A percentile compares a stretch with the other conserved stretches of the same genome.
phyloP scores from a whole-genome alignment of 2,329 filamentous ascomycete species.

The Arthrobotrys sinensis region DNA sequence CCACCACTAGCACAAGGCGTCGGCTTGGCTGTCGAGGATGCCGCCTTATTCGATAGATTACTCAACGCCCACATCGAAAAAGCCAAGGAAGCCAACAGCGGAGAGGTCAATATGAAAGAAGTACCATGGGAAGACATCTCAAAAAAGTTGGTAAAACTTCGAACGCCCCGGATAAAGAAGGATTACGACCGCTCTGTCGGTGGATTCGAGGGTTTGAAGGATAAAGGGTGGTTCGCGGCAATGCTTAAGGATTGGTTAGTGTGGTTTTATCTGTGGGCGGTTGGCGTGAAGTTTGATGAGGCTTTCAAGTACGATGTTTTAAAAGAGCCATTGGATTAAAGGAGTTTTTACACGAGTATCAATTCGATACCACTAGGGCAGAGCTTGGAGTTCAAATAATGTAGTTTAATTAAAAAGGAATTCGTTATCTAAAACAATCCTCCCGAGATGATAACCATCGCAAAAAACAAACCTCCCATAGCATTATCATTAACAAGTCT shows the following conservation, averaged over 20 bases:
- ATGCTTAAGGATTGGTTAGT: slow-evolving; percentile 55
- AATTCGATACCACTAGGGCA: background rate
- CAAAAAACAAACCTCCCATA: too few species aligned
- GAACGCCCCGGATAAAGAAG: slow-evolving; percentile 44
- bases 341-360: background rate
- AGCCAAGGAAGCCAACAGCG: background rate
- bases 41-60: slow-evolving; percentile 37
- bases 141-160: slow-evolving; percentile 47
- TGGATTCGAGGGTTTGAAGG: slow-evolving; percentile 50
- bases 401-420: background rate
- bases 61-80: slow-evolving; percentile 29
- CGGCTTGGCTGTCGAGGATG: slow-evolving; percentile 45
- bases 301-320: slow-evolving; percentile 57
- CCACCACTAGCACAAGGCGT: slow-evolving; percentile 55
- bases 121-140: slow-evolving; percentile 42
- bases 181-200: slow-evolving; percentile 55
- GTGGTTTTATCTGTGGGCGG: slow-evolving; percentile 49
- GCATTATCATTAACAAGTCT: too few species aligned
- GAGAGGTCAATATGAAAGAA: slow-evolving; percentile 13
- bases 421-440: too few species aligned
- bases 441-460: too few species aligned
- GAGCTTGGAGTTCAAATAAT: background rate
- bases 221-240: slow-evolving; percentile 50
- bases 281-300: slow-evolving; percentile 55
- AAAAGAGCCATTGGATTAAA: slow-evolving; percentile 42